A percentile compares a stretch with the other conserved stretches of the same genome.
phyloP scores from a whole-genome alignment of 1,284 basidiomycete genomes.

The Cryptococcus maquisensis region DNA sequence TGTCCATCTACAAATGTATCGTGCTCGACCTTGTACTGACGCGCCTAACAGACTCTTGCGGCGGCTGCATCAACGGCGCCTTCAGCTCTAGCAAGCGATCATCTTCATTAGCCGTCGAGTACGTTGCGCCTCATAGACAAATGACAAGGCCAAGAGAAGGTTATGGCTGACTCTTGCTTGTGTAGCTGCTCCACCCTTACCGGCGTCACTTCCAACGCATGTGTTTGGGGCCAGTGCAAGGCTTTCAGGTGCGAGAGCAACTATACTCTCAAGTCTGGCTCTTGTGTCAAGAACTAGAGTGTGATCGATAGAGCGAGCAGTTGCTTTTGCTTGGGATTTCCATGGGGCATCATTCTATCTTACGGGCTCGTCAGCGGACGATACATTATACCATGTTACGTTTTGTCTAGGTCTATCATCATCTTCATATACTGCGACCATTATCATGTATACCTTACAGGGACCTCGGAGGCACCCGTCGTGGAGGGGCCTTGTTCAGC shows the following conservation, averaged over 20 bases:
- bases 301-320: not conserved
- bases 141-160: not conserved
- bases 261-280: constrained; percentile 6
- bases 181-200: constrained; percentile 11
- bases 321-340: not conserved
- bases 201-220: constrained; percentile 12
- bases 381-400: not conserved
- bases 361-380: not conserved
- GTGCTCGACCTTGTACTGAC: no score
- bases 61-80: constrained; percentile 14
- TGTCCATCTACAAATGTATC: not conserved
- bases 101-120: constrained; percentile 7
- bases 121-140: not conserved
- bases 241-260: constrained; percentile 14
- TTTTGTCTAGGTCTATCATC: not conserved
- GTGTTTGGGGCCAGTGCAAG: constrained; percentile 9
- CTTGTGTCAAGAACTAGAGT: constrained; percentile 9
- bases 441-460: no score
- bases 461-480: no score
- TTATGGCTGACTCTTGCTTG: not conserved
- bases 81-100: constrained; percentile 1
- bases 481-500: no score
- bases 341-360: not conserved
- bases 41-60: constrained; percentile 9
- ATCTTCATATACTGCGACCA: no score